These are phyloP conservation scores for Solanum gracilifrons DNA, from an alignment of 257 asterid genomes.

Conservation along the genomic window DNA sequence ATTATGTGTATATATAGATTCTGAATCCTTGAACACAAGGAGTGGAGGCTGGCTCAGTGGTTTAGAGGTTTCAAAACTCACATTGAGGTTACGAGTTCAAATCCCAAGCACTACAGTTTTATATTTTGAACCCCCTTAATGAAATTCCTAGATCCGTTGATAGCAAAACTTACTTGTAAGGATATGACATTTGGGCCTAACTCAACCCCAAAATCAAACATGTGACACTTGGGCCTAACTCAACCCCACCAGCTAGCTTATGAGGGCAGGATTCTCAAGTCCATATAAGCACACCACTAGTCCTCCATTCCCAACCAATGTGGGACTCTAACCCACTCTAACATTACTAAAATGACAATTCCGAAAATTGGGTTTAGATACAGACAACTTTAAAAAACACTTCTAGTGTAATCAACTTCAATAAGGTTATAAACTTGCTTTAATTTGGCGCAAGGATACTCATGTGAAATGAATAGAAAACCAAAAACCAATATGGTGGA, in stretches of 20 bases:
- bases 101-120: background rate
- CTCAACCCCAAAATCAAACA: background rate
- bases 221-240: background rate
- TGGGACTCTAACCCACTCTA: background rate
- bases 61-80: background rate
- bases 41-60: background rate
- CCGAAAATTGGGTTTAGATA: background rate
- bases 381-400: background rate
- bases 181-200: background rate
- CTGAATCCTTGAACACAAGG: background rate
- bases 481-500: background rate
- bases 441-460: background rate
- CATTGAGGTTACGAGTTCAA: background rate
- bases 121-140: background rate
- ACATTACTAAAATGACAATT: background rate
- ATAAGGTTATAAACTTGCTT: background rate
- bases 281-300: background rate
- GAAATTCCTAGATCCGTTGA: background rate
- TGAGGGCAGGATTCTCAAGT: background rate
- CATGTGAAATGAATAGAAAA: background rate
- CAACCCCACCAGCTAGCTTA: background rate
- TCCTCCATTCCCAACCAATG: background rate
- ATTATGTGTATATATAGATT: background rate
- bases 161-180: background rate
- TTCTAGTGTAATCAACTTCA: background rate